Base-by-base conservation (phyloP, 2,329 filamentous ascomycete genomes). In the Lizonia empirigonia region DNA sequence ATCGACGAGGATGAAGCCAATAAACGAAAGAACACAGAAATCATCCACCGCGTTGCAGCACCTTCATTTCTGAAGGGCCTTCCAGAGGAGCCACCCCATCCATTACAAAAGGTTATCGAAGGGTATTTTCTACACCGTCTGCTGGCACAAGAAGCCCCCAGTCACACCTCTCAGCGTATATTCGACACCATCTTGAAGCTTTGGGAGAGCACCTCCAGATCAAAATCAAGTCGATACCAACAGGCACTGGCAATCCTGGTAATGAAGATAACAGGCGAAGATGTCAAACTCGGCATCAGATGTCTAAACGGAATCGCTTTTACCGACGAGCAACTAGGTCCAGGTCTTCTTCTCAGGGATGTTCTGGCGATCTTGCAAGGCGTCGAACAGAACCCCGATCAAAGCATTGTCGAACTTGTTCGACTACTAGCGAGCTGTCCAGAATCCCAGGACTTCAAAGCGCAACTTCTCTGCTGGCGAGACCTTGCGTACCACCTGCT, bases 231-330 rank as follows among this genome's bases (percentile, higher is more conserved):
- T 47, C 39, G 33, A 6, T 35, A 51, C 10, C 56, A 59, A 32
- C 56, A 60, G 4, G 20, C 35, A 13, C 42, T 70, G 4, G 62
- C 63, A 1, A 47, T 69, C 2, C 7, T 62, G 3, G 50, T 62
- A 7, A 59, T 59, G 5, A 48, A 38, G 18, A 46, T 29, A 12
- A 40, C 36, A 1, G 22, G 29, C 7, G 41, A 45, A 7, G 45
- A 64, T 24, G 13, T 18, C 8, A 32, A 41, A 10, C 45, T 60
- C n/a, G 56, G 53, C 1, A 56, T 55, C 24, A 39, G 50, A 44
- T 67, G 63, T 32, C 55, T 71, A 5, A 27, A 36, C 1, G 55
- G 64, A 34, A 59, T 69, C 15, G 50, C 51, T 4, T 38, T 47
- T 22, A 44, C 46, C 8, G 12, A 45, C 9, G 35, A 44, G 8